Evolutionary conservation across 176 grass and related monocot genomes (phyloP), one percentile per base, ranked within the genome.

Genomic region (Aegilops sharonensis): DNA sequence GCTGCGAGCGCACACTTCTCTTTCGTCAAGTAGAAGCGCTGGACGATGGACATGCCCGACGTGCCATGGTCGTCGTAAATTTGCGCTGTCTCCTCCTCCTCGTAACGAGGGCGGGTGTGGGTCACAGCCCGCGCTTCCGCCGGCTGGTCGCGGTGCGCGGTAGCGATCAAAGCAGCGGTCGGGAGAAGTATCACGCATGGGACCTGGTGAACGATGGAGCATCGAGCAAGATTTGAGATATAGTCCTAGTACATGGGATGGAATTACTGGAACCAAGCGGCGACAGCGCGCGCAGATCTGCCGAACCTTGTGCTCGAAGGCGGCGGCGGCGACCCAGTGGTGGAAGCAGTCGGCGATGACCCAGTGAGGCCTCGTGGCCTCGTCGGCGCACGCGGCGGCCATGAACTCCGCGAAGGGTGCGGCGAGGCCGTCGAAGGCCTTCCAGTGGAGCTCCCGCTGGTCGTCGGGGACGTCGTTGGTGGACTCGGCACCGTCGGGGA

Each of bases 21-120:
- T 4, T 43, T 2, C 0, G 69, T 72, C 69, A 72, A 7, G 11
- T 14, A 2, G 5, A 21, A 72, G 37, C 69, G 69, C 37, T 67
- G 64, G 64, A 18, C 2, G 29, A 2, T 8, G 64, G 64, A 67
- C 30, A 67, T 32, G 0, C 64, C 64, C 5, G 64, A 67, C 14
- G 5, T 1, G 64, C 29, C 64, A 4, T 32, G 29, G 29, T 5
- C 14, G 29, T 13, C 14, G 64, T 8, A 32, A 4, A 57, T 1
- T 0, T 0, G 52, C 0, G 52, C 2, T 0, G 0, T 1, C 17
- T 0, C 64, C 5, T 67, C 29, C 2, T 12, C 5, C 64, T 67
- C 64, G 64, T 67, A 67, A 34, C 29, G 47, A 50, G 47, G 47
- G 47, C 47, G 47, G 47, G 45, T 14, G 45, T 13, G 45, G 45